A percentile compares a stretch with the other conserved stretches of the same genome.
Conservation (phyloP, 2,329 filamentous ascomycete species). For the Echinosphaeria canescens region DNA sequence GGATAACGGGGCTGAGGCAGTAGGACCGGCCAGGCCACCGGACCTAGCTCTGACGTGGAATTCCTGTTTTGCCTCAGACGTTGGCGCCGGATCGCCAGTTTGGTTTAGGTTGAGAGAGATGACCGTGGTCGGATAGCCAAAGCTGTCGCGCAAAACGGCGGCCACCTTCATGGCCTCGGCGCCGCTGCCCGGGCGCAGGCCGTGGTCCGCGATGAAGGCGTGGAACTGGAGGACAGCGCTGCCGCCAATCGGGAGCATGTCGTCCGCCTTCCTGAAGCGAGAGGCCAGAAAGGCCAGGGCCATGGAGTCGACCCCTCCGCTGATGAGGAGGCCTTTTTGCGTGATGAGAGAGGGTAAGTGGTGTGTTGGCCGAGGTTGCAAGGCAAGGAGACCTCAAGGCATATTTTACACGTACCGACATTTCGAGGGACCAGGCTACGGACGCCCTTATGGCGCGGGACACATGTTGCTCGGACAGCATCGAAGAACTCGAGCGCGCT, state of each 20-base stretch:
- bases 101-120: slow-evolving; percentile 15
- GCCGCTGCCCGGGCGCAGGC: slow-evolving; percentile 26
- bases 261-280: slow-evolving; percentile 14
- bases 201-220: slow-evolving; percentile 34
- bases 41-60: too few species aligned
- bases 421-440: too few species aligned
- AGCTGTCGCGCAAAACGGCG: slow-evolving; percentile 7
- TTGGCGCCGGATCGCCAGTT: too few species aligned
- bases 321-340: slow-evolving; percentile 71
- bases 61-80: too few species aligned
- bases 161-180: slow-evolving; percentile 27
- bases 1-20: too few species aligned
- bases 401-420: too few species aligned
- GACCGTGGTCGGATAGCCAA: neutral
- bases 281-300: slow-evolving; percentile 61
- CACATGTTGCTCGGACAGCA: slow-evolving; percentile 25
- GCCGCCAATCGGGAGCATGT: slow-evolving; percentile 18
- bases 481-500: slow-evolving; percentile 18
- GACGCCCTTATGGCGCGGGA: too few species aligned
- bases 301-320: slow-evolving; percentile 96
- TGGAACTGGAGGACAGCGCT: slow-evolving; percentile 17
- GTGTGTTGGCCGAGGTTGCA: too few species aligned
- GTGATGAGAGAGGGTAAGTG: too few species aligned
- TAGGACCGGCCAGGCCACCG: too few species aligned
- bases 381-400: too few species aligned